Evolutionary conservation across 495 filamentous ascomycete genomes (phyloP).

Genomic region (Evernia prunastri): DNA sequence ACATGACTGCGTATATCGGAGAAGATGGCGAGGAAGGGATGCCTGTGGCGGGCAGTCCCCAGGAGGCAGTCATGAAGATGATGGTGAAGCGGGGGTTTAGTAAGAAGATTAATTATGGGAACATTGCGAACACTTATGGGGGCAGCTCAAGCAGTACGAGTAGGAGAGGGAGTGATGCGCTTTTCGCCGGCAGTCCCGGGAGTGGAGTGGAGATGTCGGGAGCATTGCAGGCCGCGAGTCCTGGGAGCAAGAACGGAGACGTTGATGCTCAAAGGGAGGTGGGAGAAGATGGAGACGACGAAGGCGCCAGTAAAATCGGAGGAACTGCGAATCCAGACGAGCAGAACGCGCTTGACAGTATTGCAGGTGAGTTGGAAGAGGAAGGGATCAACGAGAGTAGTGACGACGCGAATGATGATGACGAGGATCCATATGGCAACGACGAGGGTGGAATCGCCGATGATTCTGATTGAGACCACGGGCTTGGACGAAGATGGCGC

Average conservation of each 20-base stretch:
- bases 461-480: neutral
- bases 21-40: conserved; percentile 37
- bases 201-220: conserved; percentile 22
- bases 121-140: conserved; percentile 42
- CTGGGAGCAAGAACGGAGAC: conserved; percentile 23
- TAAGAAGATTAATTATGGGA: conserved; percentile 78
- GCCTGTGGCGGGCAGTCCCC: conserved; percentile 46
- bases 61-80: conserved; percentile 69
- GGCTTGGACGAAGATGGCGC: neutral
- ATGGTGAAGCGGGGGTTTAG: conserved; percentile 64
- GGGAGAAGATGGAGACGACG: neutral
- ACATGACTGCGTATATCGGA: conserved; percentile 43
- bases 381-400: conserved; percentile 15
- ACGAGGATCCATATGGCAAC: conserved; percentile 33
- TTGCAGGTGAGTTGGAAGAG: conserved; percentile 22
- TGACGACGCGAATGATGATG: conserved; percentile 25
- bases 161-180: conserved; percentile 37
- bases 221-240: neutral
- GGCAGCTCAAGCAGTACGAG: conserved; percentile 32
- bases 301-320: conserved; percentile 25
- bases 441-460: neutral
- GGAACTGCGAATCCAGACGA: conserved; percentile 15
- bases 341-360: conserved; percentile 24
- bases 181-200: conserved; percentile 37
- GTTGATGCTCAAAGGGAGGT: conserved; percentile 22